Base-by-base conservation (phyloP, 1,284 basidiomycete species). In the Spongispora temasekensis region DNA sequence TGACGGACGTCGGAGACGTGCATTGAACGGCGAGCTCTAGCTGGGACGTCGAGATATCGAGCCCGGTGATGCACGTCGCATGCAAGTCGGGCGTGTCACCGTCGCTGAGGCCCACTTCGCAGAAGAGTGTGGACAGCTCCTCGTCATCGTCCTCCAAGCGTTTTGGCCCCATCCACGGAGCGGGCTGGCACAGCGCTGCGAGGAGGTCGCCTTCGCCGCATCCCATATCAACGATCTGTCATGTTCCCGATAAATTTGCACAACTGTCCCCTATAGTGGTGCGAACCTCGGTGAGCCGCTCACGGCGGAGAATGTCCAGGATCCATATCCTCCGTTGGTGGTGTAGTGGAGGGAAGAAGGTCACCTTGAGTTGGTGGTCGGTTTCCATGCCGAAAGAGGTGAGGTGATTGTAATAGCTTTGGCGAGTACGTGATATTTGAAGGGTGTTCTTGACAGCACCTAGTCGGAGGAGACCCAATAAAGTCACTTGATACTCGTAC, bases 181-280 rank as follows among this genome's bases (percentile, higher is more conserved):
- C 84, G 0, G 91, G 86, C 68, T 90, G 85, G 64, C 83, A 85
- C 19, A 94, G 83, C 15, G 85, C 83, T 1, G 78, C 71, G n/a
- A 94, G 81, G 9, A 94, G 79, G 51, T 86, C 79, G 27, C 92
- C 92, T 75, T 90, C 85, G 40, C 91, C 92, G 66, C 92, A 94
- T 5, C 92, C 92, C 27, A 93, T 77, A 67, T 94, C 92, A 50
- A 93, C 76, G 13, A 93, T 80, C 92, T 92, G n/a, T 4, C 66
- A 54, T 15, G 35, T 50, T 59, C 55, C 51, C 21, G 27, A 21
- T 46, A 30, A 30, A 31, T 21, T 7, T 37, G 4, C 5, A 2
- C 5, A 5, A 28, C 44, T 31, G 51, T 56, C 28, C 42, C 32
- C 5, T 32, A 35, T 52, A 5, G n/a, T 30, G 15, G 28, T 23